phyloP scores from a whole-genome alignment of 192 early-diverging fungal genomes.

The Coemansia sp. region DNA sequence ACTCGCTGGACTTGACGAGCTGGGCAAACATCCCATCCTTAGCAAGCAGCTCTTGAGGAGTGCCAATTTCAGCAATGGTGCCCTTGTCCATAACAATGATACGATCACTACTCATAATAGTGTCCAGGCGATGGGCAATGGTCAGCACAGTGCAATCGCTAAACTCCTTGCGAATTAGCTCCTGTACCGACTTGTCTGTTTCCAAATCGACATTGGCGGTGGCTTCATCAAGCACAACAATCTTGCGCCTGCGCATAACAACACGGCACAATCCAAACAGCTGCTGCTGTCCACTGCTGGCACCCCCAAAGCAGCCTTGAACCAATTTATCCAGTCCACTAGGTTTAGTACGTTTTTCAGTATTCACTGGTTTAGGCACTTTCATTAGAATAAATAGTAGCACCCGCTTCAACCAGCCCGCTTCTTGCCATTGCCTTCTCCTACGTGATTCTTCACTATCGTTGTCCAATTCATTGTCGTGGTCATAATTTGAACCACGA shows the following conservation, averaged over 20 bases:
- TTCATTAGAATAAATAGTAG: conserved; percentile 1
- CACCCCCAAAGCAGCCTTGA: not conserved
- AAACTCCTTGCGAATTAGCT: too few relatives aligned
- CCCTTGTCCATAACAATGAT: too few relatives aligned
- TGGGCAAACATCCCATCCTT: too few relatives aligned
- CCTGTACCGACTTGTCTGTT: too few relatives aligned
- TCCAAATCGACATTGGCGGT: too few relatives aligned
- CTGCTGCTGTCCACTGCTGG: conserved; percentile 59
- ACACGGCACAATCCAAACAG: conserved; percentile 63
- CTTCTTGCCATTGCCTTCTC: conserved; percentile 8
- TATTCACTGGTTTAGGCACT: too few relatives aligned
- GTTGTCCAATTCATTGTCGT: not conserved
- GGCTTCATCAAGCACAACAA: too few relatives aligned
- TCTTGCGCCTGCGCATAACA: conserved; percentile 31
- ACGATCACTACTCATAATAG: too few relatives aligned
- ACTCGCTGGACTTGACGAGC: not conserved
- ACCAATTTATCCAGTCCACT: not conserved
- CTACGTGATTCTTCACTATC: not conserved
- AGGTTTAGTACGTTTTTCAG: not conserved
- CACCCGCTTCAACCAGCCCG: conserved; percentile 8
- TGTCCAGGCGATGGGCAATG: too few relatives aligned
- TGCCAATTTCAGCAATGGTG: too few relatives aligned
- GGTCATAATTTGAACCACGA: not conserved
- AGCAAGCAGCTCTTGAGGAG: too few relatives aligned
- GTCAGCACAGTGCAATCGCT: too few relatives aligned